Evolutionary conservation across 306 rosid genomes (phyloP).

Genomic region (Quercus alba): DNA sequence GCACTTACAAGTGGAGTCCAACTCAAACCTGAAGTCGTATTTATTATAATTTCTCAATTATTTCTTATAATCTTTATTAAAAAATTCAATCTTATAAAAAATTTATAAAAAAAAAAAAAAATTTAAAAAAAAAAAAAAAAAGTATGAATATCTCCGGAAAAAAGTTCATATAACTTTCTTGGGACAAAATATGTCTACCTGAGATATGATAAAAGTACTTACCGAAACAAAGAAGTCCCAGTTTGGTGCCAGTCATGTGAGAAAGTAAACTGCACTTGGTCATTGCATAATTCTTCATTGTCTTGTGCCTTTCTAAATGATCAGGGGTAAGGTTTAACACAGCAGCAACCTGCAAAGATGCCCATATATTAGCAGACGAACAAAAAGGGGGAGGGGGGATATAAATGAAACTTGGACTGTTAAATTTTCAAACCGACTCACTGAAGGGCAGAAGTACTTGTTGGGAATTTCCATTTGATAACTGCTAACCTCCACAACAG

Average conservation of each 20-base stretch:
- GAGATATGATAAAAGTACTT: constrained; percentile 5
- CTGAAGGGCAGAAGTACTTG: constrained; percentile 34
- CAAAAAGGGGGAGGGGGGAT: not conserved
- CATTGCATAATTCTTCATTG: constrained; percentile 26
- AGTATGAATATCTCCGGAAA: not conserved
- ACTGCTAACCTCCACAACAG: constrained; percentile 39
- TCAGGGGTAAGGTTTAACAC: constrained; percentile 38
- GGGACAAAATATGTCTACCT: not conserved
- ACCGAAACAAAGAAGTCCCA: constrained; percentile 30
- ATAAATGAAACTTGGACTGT: not conserved
- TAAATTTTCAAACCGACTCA: not conserved
- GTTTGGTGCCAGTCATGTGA: constrained; percentile 22
- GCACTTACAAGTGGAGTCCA: too few species aligned
- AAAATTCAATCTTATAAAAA: not conserved
- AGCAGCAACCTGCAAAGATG: constrained; percentile 22
- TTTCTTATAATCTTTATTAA: not conserved
- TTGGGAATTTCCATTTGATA: constrained; percentile 31
- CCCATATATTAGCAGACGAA: not conserved
- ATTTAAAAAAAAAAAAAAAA: not conserved
- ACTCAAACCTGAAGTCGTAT: too few species aligned
- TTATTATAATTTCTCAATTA: too few species aligned
- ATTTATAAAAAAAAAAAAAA: too few species aligned
- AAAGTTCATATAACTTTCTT: not conserved
- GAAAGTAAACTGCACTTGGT: constrained; percentile 24
- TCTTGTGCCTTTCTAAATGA: constrained; percentile 36